These are phyloP conservation scores for Paramecium biaurelia DNA, from an alignment of 73 alveolate species.

Conservation along the genomic window DNA sequence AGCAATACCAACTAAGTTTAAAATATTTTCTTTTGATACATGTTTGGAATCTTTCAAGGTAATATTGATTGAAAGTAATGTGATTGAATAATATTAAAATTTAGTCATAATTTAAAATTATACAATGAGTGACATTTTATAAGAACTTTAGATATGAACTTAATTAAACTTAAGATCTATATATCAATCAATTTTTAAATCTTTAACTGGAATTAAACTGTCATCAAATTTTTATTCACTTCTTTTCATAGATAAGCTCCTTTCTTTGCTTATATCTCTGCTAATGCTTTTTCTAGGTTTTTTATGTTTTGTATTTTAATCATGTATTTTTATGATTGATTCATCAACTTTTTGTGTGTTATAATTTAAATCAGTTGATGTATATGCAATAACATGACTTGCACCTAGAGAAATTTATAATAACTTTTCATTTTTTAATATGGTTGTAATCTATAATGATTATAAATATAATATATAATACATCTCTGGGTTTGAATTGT, in stretches of 20 bases:
- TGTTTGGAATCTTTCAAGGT: background rate
- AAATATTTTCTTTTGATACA: no score
- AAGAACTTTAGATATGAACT: background rate
- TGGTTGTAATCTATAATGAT: background rate
- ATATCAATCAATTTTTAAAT: background rate
- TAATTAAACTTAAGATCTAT: background rate
- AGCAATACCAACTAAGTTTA: no score
- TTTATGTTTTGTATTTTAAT: background rate
- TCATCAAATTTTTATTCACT: background rate
- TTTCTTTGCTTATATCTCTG: background rate
- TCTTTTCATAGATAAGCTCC: background rate
- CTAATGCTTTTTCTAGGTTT: background rate
- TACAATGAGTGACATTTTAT: no score
- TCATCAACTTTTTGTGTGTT: background rate
- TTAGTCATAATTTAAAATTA: no score
- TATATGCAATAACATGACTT: background rate
- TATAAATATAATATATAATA: background rate
- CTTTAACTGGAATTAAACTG: conserved; percentile 11
- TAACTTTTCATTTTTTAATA: background rate
- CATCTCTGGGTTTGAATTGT: conserved; percentile 19
- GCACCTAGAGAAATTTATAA: background rate
- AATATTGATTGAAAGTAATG: no score
- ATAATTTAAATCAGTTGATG: background rate
- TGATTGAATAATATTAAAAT: no score
- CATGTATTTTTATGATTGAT: background rate